Evolutionary conservation across 2,329 filamentous ascomycete species (phyloP), one percentile per base, ranked within the genome.

Genomic region (Acephala macrosclerotiorum): DNA sequence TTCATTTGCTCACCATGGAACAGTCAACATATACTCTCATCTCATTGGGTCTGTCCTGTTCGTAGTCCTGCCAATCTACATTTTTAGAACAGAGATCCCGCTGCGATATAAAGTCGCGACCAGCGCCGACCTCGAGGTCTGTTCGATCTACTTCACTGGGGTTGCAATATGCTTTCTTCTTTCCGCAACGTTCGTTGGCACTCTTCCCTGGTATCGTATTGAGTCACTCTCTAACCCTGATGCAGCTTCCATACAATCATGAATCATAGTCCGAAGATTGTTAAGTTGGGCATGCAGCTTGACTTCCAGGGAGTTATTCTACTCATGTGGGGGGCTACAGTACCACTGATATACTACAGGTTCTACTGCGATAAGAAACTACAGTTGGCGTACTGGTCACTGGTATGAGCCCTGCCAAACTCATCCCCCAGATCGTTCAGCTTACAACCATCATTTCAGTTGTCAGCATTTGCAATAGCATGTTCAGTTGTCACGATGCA

Each of bases 301-400:
- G 88, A 90, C 72, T 87, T 89, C 69, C 81, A 87, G 49, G 87
- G 87, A 7, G 86, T 90, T 49, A 81, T 90, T 2, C 78, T 85
- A 6, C 75, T 90, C 65, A 89, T 89, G 60, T 90, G 86, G 85
- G 84, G 84, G 3, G 83, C 83, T 65, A 88, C 85, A 55, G 79
- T 89, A 6, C 87, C 87, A 3, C 82, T 85, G 1, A 77, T 89
- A n/a, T 85, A 85, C 71, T 86, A 86, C 72, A 80, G 79, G 3
- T 86, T 88, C 68, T 78, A 79, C 22, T 80, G 79, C 64, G 71
- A 78, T 7, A 62, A 72, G 0, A 42, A 62, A 14, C 67, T 79
- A n/a, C 79, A 77, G 58, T 68, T 69, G 3, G 58, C 73, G 0
- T 84, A 84, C 71, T 76, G 76, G 73, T 63, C 65, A 1, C 65